Base-by-base conservation (phyloP, 768 basidiomycete species). In the Mycena crocata region DNA sequence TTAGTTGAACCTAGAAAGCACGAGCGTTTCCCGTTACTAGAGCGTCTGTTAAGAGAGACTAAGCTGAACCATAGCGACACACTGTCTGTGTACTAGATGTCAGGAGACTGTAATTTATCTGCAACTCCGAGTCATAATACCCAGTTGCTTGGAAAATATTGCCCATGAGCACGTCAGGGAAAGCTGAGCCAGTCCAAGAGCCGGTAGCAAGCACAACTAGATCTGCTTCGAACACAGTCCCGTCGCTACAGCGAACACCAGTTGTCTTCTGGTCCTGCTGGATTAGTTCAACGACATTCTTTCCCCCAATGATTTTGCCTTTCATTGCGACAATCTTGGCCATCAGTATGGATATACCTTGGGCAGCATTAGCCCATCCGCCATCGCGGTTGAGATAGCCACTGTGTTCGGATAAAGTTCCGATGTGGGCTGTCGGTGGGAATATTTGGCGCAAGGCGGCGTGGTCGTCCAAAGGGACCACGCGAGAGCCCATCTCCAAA, bases 301-400 rank as follows among this genome's bases (percentile, higher is more conserved):
- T 89, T 3, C 89, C 89, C 0, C 83, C 68, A 5, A 90, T 30
- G 32, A 97, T 78, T 26, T 79, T 83, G 1, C 89, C 94, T 0
- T 90, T 90, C 45, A 89, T 80, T 14, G 80, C 73, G n/a, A 75
- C 73, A 5, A 97, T 89, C 46, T 82, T 85, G 31, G 78, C 73
- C 55, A 90, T 84, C 63, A 93, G 78, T 13, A 84, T 74, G 3
- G 77, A 72, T 12, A 95, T 72, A 4, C 91, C 94, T 73, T 90
- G 86, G 1, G 84, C 82, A 1, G 96, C 94, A 72, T 91, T 83
- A 3, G 88, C 94, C 96, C 96, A 98, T 17, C 96, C 96, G 1
- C 92, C 88, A 39, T 93, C 89, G 10, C 79, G 80, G 72, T 95
- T 97, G 48, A 92, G 70, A 73, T 92, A 96, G 1, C 91, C 93